phyloP scores from a whole-genome alignment of 192 early-diverging fungal species.

The Cetraspora pellucida region DNA sequence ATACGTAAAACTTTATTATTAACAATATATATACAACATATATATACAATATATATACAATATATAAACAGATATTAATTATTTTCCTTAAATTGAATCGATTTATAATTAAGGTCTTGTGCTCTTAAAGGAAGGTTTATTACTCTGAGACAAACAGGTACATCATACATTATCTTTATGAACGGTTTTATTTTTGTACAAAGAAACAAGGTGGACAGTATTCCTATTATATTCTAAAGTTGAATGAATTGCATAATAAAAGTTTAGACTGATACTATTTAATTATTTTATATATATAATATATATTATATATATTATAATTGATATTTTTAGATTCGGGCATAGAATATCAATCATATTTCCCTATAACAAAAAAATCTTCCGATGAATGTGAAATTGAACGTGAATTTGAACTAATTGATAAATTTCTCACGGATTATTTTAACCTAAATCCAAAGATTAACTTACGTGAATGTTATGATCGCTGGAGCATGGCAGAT shows the following conservation, averaged over 20 bases:
- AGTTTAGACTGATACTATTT: neutral
- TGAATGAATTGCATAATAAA: neutral
- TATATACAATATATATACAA: neutral
- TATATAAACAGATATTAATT: neutral
- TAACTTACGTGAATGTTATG: constrained; percentile 58
- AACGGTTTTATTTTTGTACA: no score
- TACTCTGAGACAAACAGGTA: constrained; percentile 65
- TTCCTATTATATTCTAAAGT: neutral
- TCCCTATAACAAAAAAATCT: neutral
- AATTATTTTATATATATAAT: no score
- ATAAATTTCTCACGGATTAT: constrained; percentile 69
- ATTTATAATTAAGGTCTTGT: constrained; percentile 41
- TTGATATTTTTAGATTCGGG: neutral
- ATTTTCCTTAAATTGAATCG: constrained; percentile 1
- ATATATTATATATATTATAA: no score
- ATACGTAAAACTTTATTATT: no score
- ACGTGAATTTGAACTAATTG: constrained; percentile 35
- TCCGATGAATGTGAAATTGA: neutral
- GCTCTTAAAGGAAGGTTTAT: constrained; percentile 62
- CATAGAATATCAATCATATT: constrained; percentile 3
- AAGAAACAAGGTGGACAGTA: no score
- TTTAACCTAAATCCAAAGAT: constrained; percentile 74
- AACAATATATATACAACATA: neutral
- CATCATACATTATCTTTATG: constrained; percentile 4
- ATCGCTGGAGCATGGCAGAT: constrained; percentile 62